Evolutionary conservation across 495 filamentous ascomycete species (phyloP), one percentile per base, ranked within the genome.

Genomic region (Penicillium steckii): DNA sequence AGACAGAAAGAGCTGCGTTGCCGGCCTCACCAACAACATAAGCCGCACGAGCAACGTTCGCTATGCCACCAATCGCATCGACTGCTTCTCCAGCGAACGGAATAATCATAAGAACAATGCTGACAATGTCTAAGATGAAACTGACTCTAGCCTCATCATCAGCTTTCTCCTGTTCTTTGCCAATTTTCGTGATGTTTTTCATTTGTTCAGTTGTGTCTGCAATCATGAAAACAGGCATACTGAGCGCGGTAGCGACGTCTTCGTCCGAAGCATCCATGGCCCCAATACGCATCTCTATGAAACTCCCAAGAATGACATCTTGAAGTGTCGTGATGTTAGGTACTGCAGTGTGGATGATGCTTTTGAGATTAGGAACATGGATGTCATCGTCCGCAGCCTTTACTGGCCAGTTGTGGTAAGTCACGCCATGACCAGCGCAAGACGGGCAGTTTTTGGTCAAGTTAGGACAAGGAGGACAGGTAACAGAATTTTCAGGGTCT

Each of bases 61-160:
- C 40, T 40, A 44, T 29, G 19, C 49, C 49, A 52, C 40, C 49
- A 24, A 45, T 35, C 5, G 49, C 49, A 29, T 23, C 49, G 17
- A 27, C 38, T 52, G 27, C 49, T 17, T 52, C 49, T 15, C 41
- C 40, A 33, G 29, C 40, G 40, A 52, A 44, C 10, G 41, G 41
- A 44, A 44, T 52, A 6, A 55, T 23, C 12, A 33, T 23, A 33
- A 47, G 26, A 30, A 47, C 44, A 32, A 47, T 35, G 44, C 25
- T 47, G 29, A 47, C 25, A 47, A 47, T 47, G 17, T 33, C 19
- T 23, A 47, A 32, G 29, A 47, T 47, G 44, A 47, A 33, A 35
- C 19, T 47, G n/a, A 18, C 22, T 23, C 33, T 47, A 17, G 13
- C 44, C 22, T 30, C 19, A 19, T 47, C 25, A n/a, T n/a, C n/a